Conservation (phyloP, 306 rosid species). For the Acacia acuminata region DNA sequence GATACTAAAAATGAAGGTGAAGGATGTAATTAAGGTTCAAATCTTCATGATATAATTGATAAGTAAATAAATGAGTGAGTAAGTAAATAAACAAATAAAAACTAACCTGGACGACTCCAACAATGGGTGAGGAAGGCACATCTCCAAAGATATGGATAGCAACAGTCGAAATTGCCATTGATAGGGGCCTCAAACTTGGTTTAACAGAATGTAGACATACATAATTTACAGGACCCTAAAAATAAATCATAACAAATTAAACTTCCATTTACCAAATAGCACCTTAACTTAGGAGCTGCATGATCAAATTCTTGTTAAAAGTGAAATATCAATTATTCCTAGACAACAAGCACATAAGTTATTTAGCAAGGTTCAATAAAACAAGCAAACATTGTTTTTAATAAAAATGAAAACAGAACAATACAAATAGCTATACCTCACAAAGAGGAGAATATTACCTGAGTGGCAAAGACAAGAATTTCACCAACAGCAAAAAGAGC, state of each 20-base stretch:
- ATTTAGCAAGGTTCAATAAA: too few species aligned
- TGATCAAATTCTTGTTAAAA: not conserved
- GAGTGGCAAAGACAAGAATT: conserved; percentile 80
- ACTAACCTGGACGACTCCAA: conserved; percentile 79
- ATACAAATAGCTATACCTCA: not conserved
- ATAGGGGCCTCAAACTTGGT: conserved; percentile 84
- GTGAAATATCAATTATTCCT: conserved; percentile 6
- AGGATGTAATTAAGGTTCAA: not conserved
- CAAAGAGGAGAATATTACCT: conserved; percentile 51
- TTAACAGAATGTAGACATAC: conserved; percentile 77
- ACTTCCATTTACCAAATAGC: not conserved
- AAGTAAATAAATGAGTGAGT: not conserved
- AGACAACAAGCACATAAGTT: not conserved
- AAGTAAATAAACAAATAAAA: not conserved
- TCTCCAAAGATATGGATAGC: conserved; percentile 91
- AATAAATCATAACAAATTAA: conserved; percentile 9
- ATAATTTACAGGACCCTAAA: conserved; percentile 88
- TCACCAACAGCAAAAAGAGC: conserved; percentile 81
- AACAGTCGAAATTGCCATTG: conserved; percentile 91
- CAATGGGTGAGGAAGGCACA: conserved; percentile 90
- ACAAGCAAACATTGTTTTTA: not conserved
- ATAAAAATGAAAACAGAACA: not conserved
- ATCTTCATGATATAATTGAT: not conserved
- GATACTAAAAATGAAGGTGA: not conserved
- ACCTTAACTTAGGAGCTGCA: conserved; percentile 14